These are phyloP conservation scores for Verticillium dahliae DNA, from an alignment of 2,329 filamentous ascomycete genomes.

Conservation along the genomic window DNA sequence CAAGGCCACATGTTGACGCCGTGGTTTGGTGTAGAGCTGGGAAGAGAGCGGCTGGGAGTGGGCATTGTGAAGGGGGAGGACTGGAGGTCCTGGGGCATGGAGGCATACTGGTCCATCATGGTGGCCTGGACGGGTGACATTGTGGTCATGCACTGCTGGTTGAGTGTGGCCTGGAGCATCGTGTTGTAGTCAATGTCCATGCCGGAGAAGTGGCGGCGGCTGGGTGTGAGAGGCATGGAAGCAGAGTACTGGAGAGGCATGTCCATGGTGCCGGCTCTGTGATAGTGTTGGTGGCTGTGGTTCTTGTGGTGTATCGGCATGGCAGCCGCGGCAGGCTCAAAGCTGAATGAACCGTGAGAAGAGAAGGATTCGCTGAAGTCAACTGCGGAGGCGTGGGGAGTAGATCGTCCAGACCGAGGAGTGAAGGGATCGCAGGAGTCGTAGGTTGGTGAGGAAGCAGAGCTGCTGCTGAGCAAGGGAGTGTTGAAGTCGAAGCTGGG, in stretches of 20 bases:
- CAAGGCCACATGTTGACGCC: slow-evolving; percentile 30
- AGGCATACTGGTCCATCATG: slow-evolving; percentile 6
- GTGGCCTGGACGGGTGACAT: slow-evolving; percentile 6
- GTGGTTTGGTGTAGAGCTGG: slow-evolving; percentile 30
- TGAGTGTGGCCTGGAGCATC: slow-evolving; percentile 23
- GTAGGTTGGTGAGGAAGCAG: slow-evolving; percentile 28
- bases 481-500: slow-evolving; percentile 10
- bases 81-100: slow-evolving; percentile 9
- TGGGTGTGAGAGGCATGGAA: slow-evolving; percentile 6
- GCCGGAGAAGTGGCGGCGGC: slow-evolving; percentile 8
- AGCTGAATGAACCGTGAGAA: slow-evolving; percentile 16
- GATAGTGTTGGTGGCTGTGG: not conserved
- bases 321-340: slow-evolving; percentile 13
- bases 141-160: slow-evolving; percentile 10
- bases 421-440: slow-evolving; percentile 38
- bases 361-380: slow-evolving; percentile 28
- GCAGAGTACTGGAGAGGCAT: slow-evolving; percentile 2
- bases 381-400: slow-evolving; percentile 29
- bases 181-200: slow-evolving; percentile 30
- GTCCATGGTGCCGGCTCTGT: not conserved
- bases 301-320: not conserved
- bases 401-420: slow-evolving; percentile 36
- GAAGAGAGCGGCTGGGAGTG: slow-evolving; percentile 16
- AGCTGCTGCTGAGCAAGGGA: slow-evolving; percentile 9
- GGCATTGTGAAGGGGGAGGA: slow-evolving; percentile 12